Evolutionary conservation across 805 yeast species (phyloP).

Genomic region (Yarrowia sp.): DNA sequence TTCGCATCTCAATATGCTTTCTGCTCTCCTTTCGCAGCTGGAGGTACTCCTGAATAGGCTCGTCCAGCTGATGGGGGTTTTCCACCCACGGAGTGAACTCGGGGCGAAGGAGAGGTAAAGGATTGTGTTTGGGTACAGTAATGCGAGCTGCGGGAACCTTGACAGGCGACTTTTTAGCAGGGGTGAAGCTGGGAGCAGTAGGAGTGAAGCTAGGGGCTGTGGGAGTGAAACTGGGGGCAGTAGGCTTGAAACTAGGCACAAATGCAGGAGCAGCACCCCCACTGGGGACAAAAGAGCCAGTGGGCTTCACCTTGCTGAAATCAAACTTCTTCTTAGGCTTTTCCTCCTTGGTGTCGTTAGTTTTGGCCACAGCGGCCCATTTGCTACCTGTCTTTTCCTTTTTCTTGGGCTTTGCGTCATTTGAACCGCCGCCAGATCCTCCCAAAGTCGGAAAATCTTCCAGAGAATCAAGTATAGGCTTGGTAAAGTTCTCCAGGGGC

Average conservation of each 20-base stretch:
- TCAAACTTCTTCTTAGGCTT: constrained; percentile 6
- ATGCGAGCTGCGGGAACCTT: constrained; percentile 1
- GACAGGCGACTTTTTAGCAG: constrained; percentile 3
- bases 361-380: constrained; percentile 18
- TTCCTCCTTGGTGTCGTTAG: not conserved
- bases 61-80: constrained; percentile 41
- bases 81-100: constrained; percentile 47
- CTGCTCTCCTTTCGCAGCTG: constrained; percentile 46
- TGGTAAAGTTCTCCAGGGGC: constrained; percentile 35
- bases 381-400: constrained; percentile 9
- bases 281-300: constrained; percentile 37
- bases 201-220: constrained; percentile 2
- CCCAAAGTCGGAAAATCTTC: constrained; percentile 46
- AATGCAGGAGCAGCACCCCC: not conserved
- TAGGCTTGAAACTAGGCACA: not conserved
- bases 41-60: constrained; percentile 45
- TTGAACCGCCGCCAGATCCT: not conserved
- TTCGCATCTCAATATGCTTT: constrained; percentile 47
- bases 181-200: constrained; percentile 16
- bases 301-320: constrained; percentile 39
- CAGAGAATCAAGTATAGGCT: constrained; percentile 42
- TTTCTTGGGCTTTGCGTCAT: constrained; percentile 14
- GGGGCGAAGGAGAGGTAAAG: constrained; percentile 30
- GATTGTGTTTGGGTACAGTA: constrained; percentile 13
- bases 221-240: not conserved